phyloP scores from a whole-genome alignment of 345 rosid genomes.

The Diplotaxis tenuifolia region DNA sequence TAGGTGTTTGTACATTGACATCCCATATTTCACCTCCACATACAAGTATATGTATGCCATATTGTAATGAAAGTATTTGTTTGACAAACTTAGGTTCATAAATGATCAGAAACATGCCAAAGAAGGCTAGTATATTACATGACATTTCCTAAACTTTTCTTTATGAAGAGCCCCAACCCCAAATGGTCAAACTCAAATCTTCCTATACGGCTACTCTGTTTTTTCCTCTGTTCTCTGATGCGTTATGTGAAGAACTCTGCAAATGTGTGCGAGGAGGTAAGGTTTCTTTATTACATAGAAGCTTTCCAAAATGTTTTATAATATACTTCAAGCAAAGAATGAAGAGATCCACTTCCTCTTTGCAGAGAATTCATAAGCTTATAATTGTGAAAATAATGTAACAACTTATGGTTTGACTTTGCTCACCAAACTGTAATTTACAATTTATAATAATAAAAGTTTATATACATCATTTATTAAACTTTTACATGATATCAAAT shows the following conservation, averaged over 20 bases:
- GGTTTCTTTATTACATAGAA: constrained; percentile 21
- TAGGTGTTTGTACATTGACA: too few species aligned
- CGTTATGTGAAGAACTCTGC: constrained; percentile 4
- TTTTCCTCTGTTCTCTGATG: too few species aligned
- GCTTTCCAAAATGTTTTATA: constrained; percentile 13
- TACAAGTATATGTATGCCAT: too few species aligned
- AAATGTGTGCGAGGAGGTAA: constrained; percentile 15
- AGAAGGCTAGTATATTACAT: too few species aligned
- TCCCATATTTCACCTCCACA: too few species aligned
- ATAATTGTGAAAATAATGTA: constrained; percentile 22
- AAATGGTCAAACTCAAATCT: too few species aligned
- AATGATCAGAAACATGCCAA: too few species aligned
- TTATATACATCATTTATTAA: neutral
- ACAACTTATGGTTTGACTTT: constrained; percentile 13
- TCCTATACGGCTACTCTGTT: too few species aligned
- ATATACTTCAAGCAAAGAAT: constrained; percentile 20
- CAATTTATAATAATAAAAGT: neutral
- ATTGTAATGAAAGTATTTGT: too few species aligned
- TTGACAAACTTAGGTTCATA: too few species aligned
- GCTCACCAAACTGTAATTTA: constrained; percentile 8
- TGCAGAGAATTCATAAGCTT: neutral
- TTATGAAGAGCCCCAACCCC: too few species aligned
- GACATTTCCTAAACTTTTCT: too few species aligned
- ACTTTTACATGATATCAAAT: constrained; percentile 7
- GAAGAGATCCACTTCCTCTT: neutral